phyloP scores from a whole-genome alignment of 345 rosid genomes.

The Gossypium stocksii region DNA sequence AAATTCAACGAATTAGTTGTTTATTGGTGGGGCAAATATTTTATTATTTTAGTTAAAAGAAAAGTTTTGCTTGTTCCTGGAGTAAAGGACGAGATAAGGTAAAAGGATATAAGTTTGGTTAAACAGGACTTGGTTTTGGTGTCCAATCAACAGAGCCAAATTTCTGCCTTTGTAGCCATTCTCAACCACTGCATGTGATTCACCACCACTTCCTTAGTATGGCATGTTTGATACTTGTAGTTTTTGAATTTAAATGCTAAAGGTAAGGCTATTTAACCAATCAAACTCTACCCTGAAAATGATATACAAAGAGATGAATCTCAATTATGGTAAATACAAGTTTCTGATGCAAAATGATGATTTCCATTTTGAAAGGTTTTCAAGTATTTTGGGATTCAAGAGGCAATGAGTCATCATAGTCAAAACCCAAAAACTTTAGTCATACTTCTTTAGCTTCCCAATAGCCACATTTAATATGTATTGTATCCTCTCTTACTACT shows the following conservation, averaged over 20 bases:
- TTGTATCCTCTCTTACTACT: no score
- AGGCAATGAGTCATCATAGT: no score
- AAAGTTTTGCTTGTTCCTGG: background rate
- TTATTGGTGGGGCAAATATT: background rate
- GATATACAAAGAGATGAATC: no score
- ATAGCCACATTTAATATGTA: no score
- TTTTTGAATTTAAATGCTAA: background rate
- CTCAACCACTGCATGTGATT: conserved; percentile 3
- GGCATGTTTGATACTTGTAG: background rate
- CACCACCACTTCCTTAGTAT: background rate
- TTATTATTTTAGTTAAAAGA: background rate
- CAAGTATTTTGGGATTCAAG: no score
- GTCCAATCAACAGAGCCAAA: background rate
- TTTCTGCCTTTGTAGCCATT: background rate
- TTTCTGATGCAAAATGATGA: no score
- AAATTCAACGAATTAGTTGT: background rate
- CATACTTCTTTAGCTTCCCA: no score
- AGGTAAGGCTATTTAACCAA: background rate
- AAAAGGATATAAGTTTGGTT: background rate
- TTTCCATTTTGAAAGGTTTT: no score
- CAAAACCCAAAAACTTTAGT: no score
- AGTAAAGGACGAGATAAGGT: background rate
- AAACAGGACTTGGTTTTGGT: background rate
- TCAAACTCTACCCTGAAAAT: no score
- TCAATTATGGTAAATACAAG: no score